Percentiles rank a stretch among this genome's conserved stretches.
phyloP scores from a whole-genome alignment of 805 yeast species.

The Candida multigemmis region DNA sequence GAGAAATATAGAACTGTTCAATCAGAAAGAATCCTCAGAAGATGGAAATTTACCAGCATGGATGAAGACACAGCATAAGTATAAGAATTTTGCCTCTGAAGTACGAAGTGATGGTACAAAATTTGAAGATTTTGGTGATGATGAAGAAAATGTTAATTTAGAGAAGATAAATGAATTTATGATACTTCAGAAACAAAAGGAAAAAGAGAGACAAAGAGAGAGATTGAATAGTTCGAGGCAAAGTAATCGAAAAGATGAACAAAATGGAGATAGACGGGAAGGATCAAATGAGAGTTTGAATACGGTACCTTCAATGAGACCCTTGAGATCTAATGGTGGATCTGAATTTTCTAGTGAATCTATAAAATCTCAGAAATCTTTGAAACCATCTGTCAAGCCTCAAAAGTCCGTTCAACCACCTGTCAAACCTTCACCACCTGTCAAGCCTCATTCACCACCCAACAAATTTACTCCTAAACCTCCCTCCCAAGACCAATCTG shows the following conservation, averaged over 20 bases:
- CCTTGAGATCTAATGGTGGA: constrained; percentile 1
- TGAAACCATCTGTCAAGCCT: too few species aligned
- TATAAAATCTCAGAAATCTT: too few species aligned
- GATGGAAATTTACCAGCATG: constrained; percentile 50
- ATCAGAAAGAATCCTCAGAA: constrained; percentile 12
- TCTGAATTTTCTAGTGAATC: constrained; percentile 7
- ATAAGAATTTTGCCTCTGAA: constrained; percentile 33
- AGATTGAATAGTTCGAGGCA: too few species aligned
- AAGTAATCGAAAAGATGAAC: too few species aligned
- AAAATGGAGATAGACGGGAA: too few species aligned
- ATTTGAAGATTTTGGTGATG: constrained; percentile 37
- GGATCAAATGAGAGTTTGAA: too few species aligned
- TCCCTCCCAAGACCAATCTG: too few species aligned
- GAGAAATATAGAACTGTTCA: constrained; percentile 54
- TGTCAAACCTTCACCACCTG: too few species aligned
- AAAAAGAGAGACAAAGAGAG: constrained; percentile 21
- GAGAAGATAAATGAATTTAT: constrained; percentile 32
- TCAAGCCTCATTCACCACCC: too few species aligned
- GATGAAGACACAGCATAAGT: constrained; percentile 55
- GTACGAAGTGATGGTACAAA: constrained; percentile 22
- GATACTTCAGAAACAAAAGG: constrained; percentile 25
- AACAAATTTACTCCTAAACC: too few species aligned
- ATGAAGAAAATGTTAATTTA: constrained; percentile 36
- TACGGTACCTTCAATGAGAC: background rate
- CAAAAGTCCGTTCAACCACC: too few species aligned